Conservation (phyloP, 2,329 filamentous ascomycete genomes). For the Aspergillus sp. region DNA sequence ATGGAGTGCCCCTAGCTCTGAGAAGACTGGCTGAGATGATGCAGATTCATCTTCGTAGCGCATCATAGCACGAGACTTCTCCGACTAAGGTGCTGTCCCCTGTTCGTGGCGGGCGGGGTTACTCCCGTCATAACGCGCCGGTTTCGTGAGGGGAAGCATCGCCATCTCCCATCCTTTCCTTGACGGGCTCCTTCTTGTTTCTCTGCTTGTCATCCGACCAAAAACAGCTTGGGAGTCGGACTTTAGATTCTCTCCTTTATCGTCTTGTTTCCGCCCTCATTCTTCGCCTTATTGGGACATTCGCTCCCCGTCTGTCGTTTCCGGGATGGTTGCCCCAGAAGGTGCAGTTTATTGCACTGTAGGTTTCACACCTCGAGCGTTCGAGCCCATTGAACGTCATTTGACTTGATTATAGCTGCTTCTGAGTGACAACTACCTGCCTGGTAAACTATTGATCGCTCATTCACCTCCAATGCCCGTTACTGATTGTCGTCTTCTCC, state of each 20-base stretch:
- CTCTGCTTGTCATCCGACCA: background rate
- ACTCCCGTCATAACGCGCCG: conserved; percentile 21
- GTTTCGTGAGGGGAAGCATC: conserved; percentile 19
- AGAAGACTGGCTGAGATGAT: conserved; percentile 5
- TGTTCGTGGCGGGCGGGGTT: conserved; percentile 27
- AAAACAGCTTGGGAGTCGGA: background rate
- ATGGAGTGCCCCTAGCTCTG: background rate
- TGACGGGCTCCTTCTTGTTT: background rate
- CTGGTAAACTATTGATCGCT: conserved; percentile 63
- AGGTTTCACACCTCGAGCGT: conserved; percentile 32
- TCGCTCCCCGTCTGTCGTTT: conserved; percentile 12
- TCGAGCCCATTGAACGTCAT: conserved; percentile 5
- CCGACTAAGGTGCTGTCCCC: conserved; percentile 7
- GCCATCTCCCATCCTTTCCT: conserved; percentile 2
- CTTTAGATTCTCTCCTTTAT: conserved; percentile 12
- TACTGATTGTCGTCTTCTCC: conserved; percentile 22
- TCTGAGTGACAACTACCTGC: conserved; percentile 88
- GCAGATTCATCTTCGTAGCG: conserved; percentile 6
- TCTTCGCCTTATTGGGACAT: conserved; percentile 1
- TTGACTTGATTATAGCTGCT: conserved; percentile 68
- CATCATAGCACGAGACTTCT: conserved; percentile 5
- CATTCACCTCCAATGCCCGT: background rate
- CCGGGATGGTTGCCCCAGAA: conserved; percentile 46
- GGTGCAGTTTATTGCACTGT: conserved; percentile 71
- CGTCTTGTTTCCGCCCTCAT: conserved; percentile 5